These are phyloP conservation scores for Termitomyces sp. DNA, from an alignment of 768 basidiomycete genomes.

Conservation along the genomic window DNA sequence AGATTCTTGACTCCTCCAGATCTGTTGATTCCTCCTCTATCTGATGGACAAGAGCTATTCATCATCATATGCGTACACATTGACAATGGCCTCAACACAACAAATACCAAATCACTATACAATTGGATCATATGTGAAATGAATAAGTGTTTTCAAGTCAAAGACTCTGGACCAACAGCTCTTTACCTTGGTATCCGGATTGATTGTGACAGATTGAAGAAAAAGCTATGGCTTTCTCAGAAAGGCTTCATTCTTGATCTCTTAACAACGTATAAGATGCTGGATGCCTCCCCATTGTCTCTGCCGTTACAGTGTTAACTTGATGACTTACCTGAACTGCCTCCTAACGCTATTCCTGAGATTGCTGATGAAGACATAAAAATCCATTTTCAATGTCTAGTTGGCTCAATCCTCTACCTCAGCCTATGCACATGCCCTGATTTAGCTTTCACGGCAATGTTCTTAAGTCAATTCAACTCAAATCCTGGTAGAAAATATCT, in stretches of 20 bases:
- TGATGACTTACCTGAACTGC: background rate
- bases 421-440: constrained; percentile 31
- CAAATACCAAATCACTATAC: constrained; percentile 16
- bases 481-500: constrained; percentile 25
- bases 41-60: constrained; percentile 9
- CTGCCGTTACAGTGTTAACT: background rate
- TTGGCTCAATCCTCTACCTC: constrained; percentile 25
- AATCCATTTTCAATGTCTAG: constrained; percentile 15
- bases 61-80: constrained; percentile 24
- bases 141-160: constrained; percentile 7
- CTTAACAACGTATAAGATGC: constrained; percentile 11
- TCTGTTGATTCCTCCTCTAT: constrained; percentile 12
- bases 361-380: constrained; percentile 13
- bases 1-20: constrained; percentile 14
- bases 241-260: constrained; percentile 8
- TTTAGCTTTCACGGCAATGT: constrained; percentile 26
- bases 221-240: constrained; percentile 12
- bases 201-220: constrained; percentile 2
- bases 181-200: constrained; percentile 7
- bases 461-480: constrained; percentile 25
- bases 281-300: background rate
- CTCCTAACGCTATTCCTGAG: constrained; percentile 6
- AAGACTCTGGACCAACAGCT: background rate
- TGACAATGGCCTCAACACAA: constrained; percentile 20
- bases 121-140: constrained; percentile 15